Conservation (phyloP, 2,329 filamentous ascomycete species). For the Fusarium pseudograminearum region DNA sequence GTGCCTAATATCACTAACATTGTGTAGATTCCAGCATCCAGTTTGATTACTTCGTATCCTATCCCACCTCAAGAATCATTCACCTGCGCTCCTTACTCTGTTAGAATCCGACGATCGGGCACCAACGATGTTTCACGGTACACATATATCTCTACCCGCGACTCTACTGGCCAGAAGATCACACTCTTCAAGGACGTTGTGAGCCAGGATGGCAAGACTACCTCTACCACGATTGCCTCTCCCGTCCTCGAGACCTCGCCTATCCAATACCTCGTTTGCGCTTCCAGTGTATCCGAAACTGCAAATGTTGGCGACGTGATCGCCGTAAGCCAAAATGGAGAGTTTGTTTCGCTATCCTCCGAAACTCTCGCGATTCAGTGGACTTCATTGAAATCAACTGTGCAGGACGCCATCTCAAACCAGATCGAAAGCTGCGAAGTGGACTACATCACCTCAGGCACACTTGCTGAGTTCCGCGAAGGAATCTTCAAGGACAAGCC, state of each 20-base stretch:
- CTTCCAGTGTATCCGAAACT: conserved; percentile 45
- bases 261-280: conserved; percentile 53
- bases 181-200: conserved; percentile 70
- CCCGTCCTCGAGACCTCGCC: conserved; percentile 57
- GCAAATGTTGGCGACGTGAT: conserved; percentile 59
- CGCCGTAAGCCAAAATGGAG: conserved; percentile 70
- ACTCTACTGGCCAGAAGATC: conserved; percentile 62
- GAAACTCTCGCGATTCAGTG: conserved; percentile 58
- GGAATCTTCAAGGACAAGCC: conserved; percentile 67
- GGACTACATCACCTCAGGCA: conserved; percentile 62
- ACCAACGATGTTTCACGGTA: conserved; percentile 65
- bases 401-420: conserved; percentile 53
- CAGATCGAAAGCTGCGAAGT: conserved; percentile 57
- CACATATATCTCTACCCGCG: conserved; percentile 70
- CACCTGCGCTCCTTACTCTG: conserved; percentile 70
- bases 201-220: conserved; percentile 63
- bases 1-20: conserved; percentile 10
- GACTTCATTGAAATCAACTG: conserved; percentile 51
- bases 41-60: conserved; percentile 74
- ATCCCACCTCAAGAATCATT: conserved; percentile 74
- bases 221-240: conserved; percentile 60
- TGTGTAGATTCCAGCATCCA: conserved; percentile 68
- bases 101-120: conserved; percentile 63
- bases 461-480: conserved; percentile 62
- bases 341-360: conserved; percentile 70